A percentile compares a stretch with the other conserved stretches of the same genome.
Evolutionary conservation across 2,329 filamentous ascomycete genomes (phyloP).

Genomic region (Venturiaceae sp.): DNA sequence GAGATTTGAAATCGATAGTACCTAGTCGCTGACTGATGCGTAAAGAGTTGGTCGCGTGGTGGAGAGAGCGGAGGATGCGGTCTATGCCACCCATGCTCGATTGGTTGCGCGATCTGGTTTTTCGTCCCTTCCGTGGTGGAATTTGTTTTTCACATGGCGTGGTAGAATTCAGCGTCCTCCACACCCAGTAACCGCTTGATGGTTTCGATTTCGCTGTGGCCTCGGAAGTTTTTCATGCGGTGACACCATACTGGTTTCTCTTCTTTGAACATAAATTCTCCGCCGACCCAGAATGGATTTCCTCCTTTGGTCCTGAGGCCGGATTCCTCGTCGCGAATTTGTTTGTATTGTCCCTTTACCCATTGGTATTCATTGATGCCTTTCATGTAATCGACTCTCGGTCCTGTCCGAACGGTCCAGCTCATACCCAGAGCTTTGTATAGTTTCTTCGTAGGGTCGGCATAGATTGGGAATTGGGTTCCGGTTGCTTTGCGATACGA

Average conservation of each 20-base stretch:
- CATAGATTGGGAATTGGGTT: constrained; percentile 65
- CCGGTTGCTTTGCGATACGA: constrained; percentile 52
- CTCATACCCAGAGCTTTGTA: constrained; percentile 63
- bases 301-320: constrained; percentile 19
- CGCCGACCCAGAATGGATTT: constrained; percentile 28
- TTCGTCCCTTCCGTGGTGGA: no score
- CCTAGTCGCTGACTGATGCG: no score
- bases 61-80: no score
- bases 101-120: background rate
- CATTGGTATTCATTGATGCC: constrained; percentile 2
- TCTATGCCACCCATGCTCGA: no score
- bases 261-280: constrained; percentile 31
- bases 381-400: constrained; percentile 54
- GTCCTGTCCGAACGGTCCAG: constrained; percentile 40
- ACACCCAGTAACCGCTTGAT: constrained; percentile 26
- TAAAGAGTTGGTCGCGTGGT: no score
- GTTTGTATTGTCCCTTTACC: constrained; percentile 3
- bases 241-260: constrained; percentile 30
- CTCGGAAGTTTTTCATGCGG: constrained; percentile 28
- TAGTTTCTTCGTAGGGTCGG: constrained; percentile 59
- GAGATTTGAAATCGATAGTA: background rate
- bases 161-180: constrained; percentile 12
- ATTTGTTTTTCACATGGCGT: background rate
- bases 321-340: background rate
- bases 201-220: constrained; percentile 24